phyloP scores from a whole-genome alignment of 768 basidiomycete genomes.

The Polyporus arcularius region DNA sequence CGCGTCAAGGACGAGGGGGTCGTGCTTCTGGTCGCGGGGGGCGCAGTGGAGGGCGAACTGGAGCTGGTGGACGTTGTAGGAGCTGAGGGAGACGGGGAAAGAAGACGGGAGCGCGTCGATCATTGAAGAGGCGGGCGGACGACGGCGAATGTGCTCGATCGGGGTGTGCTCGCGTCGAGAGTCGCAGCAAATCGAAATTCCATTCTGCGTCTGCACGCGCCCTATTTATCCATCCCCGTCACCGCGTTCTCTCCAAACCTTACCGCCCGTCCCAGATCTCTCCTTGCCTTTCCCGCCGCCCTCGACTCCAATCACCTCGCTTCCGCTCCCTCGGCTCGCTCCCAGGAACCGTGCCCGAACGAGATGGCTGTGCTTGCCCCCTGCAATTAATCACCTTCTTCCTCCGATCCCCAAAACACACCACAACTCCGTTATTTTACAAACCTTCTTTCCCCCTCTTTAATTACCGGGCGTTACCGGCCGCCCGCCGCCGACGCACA shows the following conservation, averaged over 20 bases:
- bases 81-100: constrained; percentile 39
- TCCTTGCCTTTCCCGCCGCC: constrained; percentile 17
- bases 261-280: constrained; percentile 7
- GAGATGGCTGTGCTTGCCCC: constrained; percentile 21
- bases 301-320: constrained; percentile 17
- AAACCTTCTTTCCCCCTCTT: constrained; percentile 13
- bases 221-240: constrained; percentile 24
- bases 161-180: constrained; percentile 15
- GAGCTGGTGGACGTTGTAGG: constrained; percentile 65
- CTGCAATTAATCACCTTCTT: constrained; percentile 19
- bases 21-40: constrained; percentile 25
- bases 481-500: constrained; percentile 9
- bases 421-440: constrained; percentile 15
- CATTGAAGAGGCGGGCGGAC: constrained; percentile 40
- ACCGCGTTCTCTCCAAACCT: constrained; percentile 16
- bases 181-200: constrained; percentile 21
- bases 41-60: constrained; percentile 58
- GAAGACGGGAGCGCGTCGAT: constrained; percentile 45
- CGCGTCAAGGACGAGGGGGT: constrained; percentile 34
- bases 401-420: constrained; percentile 18
- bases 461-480: constrained; percentile 22
- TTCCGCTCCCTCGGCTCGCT: constrained; percentile 16
- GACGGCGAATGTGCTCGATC: constrained; percentile 12
- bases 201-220: constrained; percentile 15
- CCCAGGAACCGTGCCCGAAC: constrained; percentile 16